These are phyloP conservation scores for Fusarium devonianum DNA, from an alignment of 2,329 filamentous ascomycete genomes.

Conservation along the genomic window DNA sequence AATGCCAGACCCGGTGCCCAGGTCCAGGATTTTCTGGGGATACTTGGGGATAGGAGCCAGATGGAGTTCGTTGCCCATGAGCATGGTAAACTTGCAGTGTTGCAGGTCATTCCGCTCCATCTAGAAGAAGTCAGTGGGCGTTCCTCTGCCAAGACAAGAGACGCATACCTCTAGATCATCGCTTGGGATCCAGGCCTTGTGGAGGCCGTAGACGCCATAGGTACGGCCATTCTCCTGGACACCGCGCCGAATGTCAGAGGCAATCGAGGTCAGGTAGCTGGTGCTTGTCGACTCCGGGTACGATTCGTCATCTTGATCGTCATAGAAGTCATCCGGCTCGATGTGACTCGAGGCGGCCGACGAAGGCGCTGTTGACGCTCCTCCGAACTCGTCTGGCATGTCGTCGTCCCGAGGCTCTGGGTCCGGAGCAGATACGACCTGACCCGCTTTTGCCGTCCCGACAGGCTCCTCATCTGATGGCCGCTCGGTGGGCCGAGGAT, in stretches of 20 bases:
- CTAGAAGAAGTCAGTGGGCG: conserved; percentile 16
- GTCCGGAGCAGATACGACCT: neutral
- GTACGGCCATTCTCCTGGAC: conserved; percentile 34
- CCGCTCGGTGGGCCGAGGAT: neutral
- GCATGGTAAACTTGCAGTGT: conserved; percentile 37
- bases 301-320: conserved; percentile 38
- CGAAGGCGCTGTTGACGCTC: conserved; percentile 1
- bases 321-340: conserved; percentile 29
- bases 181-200: conserved; percentile 36
- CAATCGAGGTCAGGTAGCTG: conserved; percentile 40
- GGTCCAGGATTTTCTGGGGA: conserved; percentile 37
- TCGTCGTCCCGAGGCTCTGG: conserved; percentile 6
- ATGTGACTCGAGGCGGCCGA: conserved; percentile 17
- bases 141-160: no score
- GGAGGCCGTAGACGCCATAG: conserved; percentile 35
- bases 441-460: conserved; percentile 5
- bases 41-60: conserved; percentile 40
- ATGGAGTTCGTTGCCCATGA: conserved; percentile 23
- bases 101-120: conserved; percentile 38
- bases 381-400: neutral
- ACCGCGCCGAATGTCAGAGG: conserved; percentile 36
- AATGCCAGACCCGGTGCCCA: conserved; percentile 42
- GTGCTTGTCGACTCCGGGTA: conserved; percentile 44
- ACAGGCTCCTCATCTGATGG: neutral
- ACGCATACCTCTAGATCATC: conserved; percentile 28